phyloP scores from a whole-genome alignment of 2,329 filamentous ascomycete genomes.

The Monosporascus sp. region DNA sequence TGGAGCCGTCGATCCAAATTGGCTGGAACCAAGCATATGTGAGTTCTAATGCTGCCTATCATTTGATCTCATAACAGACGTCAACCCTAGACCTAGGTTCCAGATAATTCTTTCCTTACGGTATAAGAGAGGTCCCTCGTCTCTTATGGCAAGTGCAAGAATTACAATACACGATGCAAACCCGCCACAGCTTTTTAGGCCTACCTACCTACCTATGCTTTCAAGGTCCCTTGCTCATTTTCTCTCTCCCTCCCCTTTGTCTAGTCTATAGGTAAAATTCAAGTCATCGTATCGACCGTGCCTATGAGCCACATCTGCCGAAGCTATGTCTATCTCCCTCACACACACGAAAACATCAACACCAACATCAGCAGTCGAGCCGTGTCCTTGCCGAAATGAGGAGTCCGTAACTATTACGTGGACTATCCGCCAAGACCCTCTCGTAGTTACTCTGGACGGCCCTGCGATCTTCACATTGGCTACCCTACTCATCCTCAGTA shows the following conservation, averaged over 20 bases:
- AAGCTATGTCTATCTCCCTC: conserved; percentile 21
- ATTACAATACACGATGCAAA: not conserved
- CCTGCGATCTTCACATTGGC: conserved; percentile 41
- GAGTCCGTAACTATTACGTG: conserved; percentile 31
- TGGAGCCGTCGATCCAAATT: too few relatives aligned
- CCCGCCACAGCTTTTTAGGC: not conserved
- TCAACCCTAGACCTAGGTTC: not conserved
- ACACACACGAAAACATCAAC: conserved; percentile 18
- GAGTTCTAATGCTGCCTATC: not conserved
- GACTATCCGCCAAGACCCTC: conserved; percentile 43
- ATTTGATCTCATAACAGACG: not conserved
- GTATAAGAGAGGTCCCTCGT: not conserved
- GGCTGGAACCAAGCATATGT: too few relatives aligned
- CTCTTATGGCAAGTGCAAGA: not conserved
- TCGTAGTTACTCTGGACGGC: conserved; percentile 49
- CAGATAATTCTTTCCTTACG: not conserved
- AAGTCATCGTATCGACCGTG: not conserved
- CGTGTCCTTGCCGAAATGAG: conserved; percentile 7
- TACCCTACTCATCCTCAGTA: conserved; percentile 42
- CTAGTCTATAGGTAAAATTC: not conserved
- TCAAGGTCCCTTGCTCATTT: not conserved
- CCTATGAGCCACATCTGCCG: not conserved
- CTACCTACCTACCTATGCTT: too few relatives aligned
- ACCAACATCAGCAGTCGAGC: conserved; percentile 14
- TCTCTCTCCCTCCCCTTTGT: not conserved